Evolutionary conservation across 495 filamentous ascomycete genomes (phyloP).

Genomic region (Pseudomonodictys pantanalensis): DNA sequence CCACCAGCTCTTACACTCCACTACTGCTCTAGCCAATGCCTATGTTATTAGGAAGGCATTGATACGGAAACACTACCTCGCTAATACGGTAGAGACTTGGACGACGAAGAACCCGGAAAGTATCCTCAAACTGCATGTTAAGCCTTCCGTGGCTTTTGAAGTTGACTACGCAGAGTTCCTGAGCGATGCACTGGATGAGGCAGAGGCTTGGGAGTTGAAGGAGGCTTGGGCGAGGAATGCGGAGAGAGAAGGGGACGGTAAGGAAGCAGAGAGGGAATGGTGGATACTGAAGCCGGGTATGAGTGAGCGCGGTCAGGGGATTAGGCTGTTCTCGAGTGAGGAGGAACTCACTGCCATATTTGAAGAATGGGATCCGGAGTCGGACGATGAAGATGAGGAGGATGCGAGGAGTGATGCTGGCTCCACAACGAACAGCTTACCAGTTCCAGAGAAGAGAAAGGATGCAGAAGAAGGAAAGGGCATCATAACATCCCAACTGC

Average conservation of each 20-base stretch:
- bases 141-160: slow-evolving; percentile 77
- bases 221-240: slow-evolving; percentile 70
- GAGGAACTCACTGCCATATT: slow-evolving; percentile 79
- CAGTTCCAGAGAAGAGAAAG: slow-evolving; percentile 9
- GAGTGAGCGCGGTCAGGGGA: slow-evolving; percentile 93
- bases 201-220: slow-evolving; percentile 81
- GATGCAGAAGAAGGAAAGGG: slow-evolving; percentile 45
- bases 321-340: slow-evolving; percentile 80
- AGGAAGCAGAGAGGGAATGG: slow-evolving; percentile 67
- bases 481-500: slow-evolving; percentile 83
- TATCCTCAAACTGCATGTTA: slow-evolving; percentile 63
- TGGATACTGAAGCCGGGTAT: slow-evolving; percentile 98
- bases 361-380: slow-evolving; percentile 72
- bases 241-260: slow-evolving; percentile 34
- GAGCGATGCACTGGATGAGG: slow-evolving; percentile 86
- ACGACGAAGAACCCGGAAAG: slow-evolving; percentile 74
- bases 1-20: slow-evolving; percentile 59
- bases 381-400: slow-evolving; percentile 50
- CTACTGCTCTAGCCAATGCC: slow-evolving; percentile 65
- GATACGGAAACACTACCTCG: slow-evolving; percentile 93
- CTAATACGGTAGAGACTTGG: slow-evolving; percentile 75
- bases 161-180: slow-evolving; percentile 96
- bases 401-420: slow-evolving; percentile 21
- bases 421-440: slow-evolving; percentile 13
- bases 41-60: slow-evolving; percentile 95